Base-by-base conservation (phyloP, 257 asterid genomes). In the Vinca minor region DNA sequence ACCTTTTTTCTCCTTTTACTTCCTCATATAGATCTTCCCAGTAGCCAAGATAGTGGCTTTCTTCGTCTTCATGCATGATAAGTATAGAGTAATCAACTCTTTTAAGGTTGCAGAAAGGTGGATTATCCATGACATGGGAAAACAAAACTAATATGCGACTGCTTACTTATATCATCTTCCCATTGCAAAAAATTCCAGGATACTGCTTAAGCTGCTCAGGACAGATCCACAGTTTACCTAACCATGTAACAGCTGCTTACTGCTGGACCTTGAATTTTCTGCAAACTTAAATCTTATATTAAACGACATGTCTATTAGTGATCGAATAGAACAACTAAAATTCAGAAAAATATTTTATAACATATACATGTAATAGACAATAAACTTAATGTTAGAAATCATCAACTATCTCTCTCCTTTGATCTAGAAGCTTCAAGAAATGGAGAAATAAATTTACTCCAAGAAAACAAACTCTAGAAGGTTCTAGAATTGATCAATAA, bases 11-110 rank as follows among this genome's bases (percentile, higher is more conserved):
- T 41, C 71, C 82, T 28, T 68, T 34, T 23, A 26, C 66, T 57
- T 79, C 81, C 82, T 85, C 95, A 1, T 76, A 87, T 36, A 85
- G 26, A 57, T 87, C 95, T 66, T 79, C 79, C 64, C 83, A 72
- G 76, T 85, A 85, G 23, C 78, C 94, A 18, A 85, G 69, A 64
- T 54, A 73, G 56, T 61, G 70, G 49, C 41, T 72, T 34, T 44
- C 70, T 32, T 59, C 42, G 2, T 56, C 71, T 65, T 76, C 73
- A 8, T 32, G 74, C 76, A 45, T 63, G 67, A 81, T 62, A 72
- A 77, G 68, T 32, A 72, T 85, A 17, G 81, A 77, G 52, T 87
- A 83, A 66, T 74, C 50, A 49, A 70, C 34, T 4, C 20, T 62
- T 12, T 12, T 32, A 23, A 57, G n/a, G 28, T 44, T 1, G 1